Conservation (phyloP, 2,329 filamentous ascomycete genomes). For the Penicillium sp. region DNA sequence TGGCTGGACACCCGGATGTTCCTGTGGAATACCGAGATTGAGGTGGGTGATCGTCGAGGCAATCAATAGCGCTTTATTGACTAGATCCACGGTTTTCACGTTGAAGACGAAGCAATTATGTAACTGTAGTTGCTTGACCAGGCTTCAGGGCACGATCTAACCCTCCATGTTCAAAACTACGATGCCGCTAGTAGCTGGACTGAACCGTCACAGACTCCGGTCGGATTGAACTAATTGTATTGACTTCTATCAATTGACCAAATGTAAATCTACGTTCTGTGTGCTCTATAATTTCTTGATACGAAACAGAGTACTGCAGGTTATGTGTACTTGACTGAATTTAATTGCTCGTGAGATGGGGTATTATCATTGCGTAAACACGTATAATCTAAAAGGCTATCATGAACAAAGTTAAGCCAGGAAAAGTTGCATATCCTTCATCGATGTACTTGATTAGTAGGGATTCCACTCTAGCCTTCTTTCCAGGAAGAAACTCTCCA, state of each 20-base stretch:
- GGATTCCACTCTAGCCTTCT: background rate
- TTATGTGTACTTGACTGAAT: background rate
- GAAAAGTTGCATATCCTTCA: background rate
- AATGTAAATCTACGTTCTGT: background rate
- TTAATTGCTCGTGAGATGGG: too few species aligned
- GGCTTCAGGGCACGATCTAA: background rate
- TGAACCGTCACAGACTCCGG: background rate
- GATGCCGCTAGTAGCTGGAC: background rate
- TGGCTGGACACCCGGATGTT: too few species aligned
- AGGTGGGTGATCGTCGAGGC: too few species aligned
- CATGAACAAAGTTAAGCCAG: background rate
- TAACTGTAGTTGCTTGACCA: background rate
- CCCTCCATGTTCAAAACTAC: background rate
- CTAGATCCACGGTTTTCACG: too few species aligned
- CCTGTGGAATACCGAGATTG: too few species aligned
- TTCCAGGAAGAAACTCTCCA: slow-evolving; percentile 27
- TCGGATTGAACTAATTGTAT: background rate
- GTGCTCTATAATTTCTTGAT: background rate
- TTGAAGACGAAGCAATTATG: background rate
- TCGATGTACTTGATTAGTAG: background rate
- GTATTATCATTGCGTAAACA: background rate
- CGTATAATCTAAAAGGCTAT: background rate
- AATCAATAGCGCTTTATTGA: too few species aligned
- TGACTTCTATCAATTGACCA: background rate
- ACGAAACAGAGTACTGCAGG: background rate